These are phyloP conservation scores for Rhizophlyctis rosea DNA, from an alignment of 192 early-diverging fungal genomes.

Conservation along the genomic window DNA sequence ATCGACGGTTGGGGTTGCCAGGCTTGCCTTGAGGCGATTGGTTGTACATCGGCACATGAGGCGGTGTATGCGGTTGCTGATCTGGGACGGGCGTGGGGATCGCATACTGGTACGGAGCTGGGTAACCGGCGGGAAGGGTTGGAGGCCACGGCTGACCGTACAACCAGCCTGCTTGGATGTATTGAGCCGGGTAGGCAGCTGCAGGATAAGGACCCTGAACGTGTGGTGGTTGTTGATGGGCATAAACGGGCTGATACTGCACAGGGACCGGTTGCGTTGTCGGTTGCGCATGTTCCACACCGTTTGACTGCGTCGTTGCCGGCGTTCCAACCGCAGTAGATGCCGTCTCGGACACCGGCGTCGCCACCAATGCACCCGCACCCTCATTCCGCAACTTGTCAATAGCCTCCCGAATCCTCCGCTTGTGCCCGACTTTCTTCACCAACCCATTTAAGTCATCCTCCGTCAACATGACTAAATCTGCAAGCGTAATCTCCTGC, in stretches of 20 bases:
- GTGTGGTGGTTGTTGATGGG: background rate
- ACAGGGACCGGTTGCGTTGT: background rate
- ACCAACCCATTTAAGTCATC: constrained; percentile 21
- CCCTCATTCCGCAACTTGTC: background rate
- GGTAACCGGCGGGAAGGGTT: too few species aligned
- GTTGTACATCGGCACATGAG: too few species aligned
- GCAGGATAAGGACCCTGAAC: too few species aligned
- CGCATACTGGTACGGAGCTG: too few species aligned
- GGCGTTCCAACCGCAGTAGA: background rate
- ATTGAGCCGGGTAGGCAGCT: too few species aligned
- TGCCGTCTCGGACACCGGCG: background rate
- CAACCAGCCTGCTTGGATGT: too few species aligned
- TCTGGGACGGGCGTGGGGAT: too few species aligned
- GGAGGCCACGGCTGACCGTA: too few species aligned
- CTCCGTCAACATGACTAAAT: constrained; percentile 19
- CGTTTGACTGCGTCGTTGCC: background rate
- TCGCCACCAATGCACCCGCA: background rate
- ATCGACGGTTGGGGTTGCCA: background rate
- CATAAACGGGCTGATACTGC: background rate
- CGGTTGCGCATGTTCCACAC: background rate
- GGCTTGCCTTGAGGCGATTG: background rate
- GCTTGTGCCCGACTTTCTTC: constrained; percentile 13
- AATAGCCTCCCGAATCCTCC: constrained; percentile 5
- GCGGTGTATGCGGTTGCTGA: too few species aligned
- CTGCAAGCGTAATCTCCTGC: constrained; percentile 18